Percentiles rank a stretch among this genome's conserved stretches.
Conservation (phyloP, 2,329 filamentous ascomycete genomes). For the Monosporascus sp. region DNA sequence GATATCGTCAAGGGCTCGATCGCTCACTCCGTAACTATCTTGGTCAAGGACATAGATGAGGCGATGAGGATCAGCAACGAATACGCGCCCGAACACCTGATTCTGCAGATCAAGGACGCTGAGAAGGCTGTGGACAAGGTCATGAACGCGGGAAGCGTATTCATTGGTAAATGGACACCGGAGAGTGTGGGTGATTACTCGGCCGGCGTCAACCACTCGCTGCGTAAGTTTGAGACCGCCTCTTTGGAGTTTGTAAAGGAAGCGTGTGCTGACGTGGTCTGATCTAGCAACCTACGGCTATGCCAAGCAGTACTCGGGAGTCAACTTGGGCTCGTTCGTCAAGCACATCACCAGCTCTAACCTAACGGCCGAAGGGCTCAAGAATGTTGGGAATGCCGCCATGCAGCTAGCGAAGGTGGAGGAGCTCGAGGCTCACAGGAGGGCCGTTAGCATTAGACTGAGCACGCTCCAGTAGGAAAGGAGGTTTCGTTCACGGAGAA, state of each 20-base stretch:
- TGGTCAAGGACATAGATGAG: slow-evolving; percentile 64
- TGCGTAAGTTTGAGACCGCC: slow-evolving; percentile 62
- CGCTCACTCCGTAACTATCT: slow-evolving; percentile 83
- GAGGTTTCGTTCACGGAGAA: too few species aligned
- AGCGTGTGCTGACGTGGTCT: slow-evolving; percentile 3
- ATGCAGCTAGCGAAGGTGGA: slow-evolving; percentile 95
- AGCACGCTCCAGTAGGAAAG: slow-evolving; percentile 42
- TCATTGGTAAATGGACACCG: slow-evolving; percentile 92
- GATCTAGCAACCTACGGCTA: slow-evolving; percentile 86
- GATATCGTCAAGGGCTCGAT: slow-evolving; percentile 91
- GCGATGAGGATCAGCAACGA: slow-evolving; percentile 82
- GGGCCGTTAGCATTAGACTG: slow-evolving; percentile 82
- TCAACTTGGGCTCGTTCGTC: slow-evolving; percentile 91
- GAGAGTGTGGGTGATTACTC: slow-evolving; percentile 98
- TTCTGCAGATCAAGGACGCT: slow-evolving; percentile 79
- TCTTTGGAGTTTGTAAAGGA: too few species aligned
- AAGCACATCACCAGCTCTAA: slow-evolving; percentile 97
- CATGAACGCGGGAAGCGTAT: slow-evolving; percentile 91
- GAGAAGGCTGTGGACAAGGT: slow-evolving; percentile 71
- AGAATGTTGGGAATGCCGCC: slow-evolving; percentile 80
- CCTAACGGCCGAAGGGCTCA: slow-evolving; percentile 77
- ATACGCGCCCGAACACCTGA: slow-evolving; percentile 95
- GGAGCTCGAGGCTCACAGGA: slow-evolving; percentile 86
- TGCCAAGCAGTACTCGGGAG: slow-evolving; percentile 96
- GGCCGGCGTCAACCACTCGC: slow-evolving; percentile 92